Conservation (phyloP, 352 stramenopile genomes). For the Globisporangium polare region DNA sequence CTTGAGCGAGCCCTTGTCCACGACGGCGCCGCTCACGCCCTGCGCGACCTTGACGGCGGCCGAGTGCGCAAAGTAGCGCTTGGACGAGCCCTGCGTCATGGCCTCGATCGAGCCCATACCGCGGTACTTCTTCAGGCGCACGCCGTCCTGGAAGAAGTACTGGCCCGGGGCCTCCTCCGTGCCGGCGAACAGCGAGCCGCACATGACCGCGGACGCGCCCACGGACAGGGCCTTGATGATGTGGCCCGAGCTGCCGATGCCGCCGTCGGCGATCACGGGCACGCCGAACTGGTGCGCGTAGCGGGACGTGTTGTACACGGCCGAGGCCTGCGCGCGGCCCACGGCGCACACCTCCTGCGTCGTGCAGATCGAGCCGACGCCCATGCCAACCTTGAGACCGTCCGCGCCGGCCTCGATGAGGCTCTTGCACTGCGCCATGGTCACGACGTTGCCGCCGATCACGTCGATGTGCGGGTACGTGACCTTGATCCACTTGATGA, state of each 20-base stretch:
- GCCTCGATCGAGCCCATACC: constrained; percentile 99
- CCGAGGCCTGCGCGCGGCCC: constrained; percentile 96
- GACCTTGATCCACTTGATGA: constrained; percentile 95
- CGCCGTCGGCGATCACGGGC: constrained; percentile 98
- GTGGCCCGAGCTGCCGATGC: constrained; percentile 97
- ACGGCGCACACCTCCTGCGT: constrained; percentile 99
- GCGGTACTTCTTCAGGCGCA: constrained; percentile 99
- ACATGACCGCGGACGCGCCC: constrained; percentile 99
- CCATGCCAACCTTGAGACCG: constrained; percentile 99
- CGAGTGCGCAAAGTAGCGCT: constrained; percentile 89
- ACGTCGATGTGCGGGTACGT: constrained; percentile 96
- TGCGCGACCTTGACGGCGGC: constrained; percentile 98
- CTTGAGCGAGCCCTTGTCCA: constrained; percentile 99
- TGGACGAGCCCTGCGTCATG: constrained; percentile 96
- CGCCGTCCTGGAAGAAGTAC: constrained; percentile 99
- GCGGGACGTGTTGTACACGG: constrained; percentile 97
- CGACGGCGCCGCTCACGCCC: constrained; percentile 97
- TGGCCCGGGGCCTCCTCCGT: constrained; percentile 99
- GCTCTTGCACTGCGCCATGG: constrained; percentile 95
- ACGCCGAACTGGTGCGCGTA: constrained; percentile 96
- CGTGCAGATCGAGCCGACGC: constrained; percentile 99
- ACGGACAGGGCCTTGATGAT: constrained; percentile 98
- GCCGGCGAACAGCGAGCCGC: constrained; percentile 98
- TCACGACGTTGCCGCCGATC: constrained; percentile 99
- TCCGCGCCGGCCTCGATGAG: constrained; percentile 99